Conservation (phyloP, 306 rosid species). For the Begonia loranthoides region DNA sequence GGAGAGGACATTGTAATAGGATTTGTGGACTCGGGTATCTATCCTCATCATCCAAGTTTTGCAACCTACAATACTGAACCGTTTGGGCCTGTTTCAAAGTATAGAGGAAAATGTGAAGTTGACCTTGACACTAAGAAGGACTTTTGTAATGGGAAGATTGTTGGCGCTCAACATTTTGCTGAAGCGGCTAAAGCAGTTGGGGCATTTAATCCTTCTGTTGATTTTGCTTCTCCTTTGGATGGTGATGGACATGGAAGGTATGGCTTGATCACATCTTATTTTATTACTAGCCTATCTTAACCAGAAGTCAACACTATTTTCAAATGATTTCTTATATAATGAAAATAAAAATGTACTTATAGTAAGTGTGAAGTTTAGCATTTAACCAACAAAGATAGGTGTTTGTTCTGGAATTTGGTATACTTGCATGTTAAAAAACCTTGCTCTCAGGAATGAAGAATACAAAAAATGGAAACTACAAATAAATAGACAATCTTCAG, state of each 20-base stretch:
- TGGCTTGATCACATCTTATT: slow-evolving; percentile 10
- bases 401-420: too few relatives aligned
- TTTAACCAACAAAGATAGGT: too few relatives aligned
- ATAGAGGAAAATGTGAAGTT: slow-evolving; percentile 89
- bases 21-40: slow-evolving; percentile 92
- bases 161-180: slow-evolving; percentile 99
- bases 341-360: too few relatives aligned
- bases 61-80: slow-evolving; percentile 52
- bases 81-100: slow-evolving; percentile 69
- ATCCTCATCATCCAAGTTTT: slow-evolving; percentile 90
- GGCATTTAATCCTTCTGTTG: slow-evolving; percentile 78
- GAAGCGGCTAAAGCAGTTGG: slow-evolving; percentile 97
- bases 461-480: too few relatives aligned
- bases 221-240: slow-evolving; percentile 89
- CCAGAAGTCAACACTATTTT: neutral
- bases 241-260: slow-evolving; percentile 99
- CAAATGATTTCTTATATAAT: too few relatives aligned
- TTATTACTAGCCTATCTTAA: neutral
- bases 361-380: too few relatives aligned
- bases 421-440: too few relatives aligned
- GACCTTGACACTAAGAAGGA: slow-evolving; percentile 71
- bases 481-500: too few relatives aligned
- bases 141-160: slow-evolving; percentile 91
- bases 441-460: too few relatives aligned
- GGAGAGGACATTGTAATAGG: slow-evolving; percentile 97